Base-by-base conservation (phyloP, 2,329 filamentous ascomycete species). In the Ophiostoma ips region DNA sequence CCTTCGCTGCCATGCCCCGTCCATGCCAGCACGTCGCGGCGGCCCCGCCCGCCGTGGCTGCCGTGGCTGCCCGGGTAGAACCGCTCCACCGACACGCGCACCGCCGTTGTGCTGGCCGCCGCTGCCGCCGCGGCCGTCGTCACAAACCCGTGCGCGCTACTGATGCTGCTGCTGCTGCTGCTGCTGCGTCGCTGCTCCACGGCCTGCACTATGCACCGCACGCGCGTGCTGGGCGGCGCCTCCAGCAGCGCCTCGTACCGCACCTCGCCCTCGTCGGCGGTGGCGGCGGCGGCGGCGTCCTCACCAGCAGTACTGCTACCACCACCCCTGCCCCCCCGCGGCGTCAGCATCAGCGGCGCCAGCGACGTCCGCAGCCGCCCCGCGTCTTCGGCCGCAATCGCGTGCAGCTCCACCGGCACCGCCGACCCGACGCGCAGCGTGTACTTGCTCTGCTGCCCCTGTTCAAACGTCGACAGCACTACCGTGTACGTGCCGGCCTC, bases 391-490 rank as follows among this genome's bases (percentile, higher is more conserved):
- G 80, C 70, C 0, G 81, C 75, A 3, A 95, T 72, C 15, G 76
- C 73, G 8, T 67, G 68, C 5, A 94, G 62, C 1, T 64, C 59
- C 35, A 81, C 73, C 0, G 73, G 69, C 2, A 67, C 62, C 33
- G 83, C 81, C 44, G 81, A 80, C n/a, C 48, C 50, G n/a, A 95
- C 72, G 51, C 80, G 77, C 9, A 98, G 71, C 1, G 73, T 77
- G 60, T 94, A 96, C 46, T 73, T 72, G 3, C 84, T 85, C 1
- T 78, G 70, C 60, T 94, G 86, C 9, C 83, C 83, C 0, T 83
- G 75, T 55, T 94, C 87, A 62, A 94, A 96, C 0, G 90, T 94
- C 2, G 87, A 95, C 62, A 84, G 90, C 7, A 95, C 83, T 50
- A 95, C 73, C 0, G 87, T 95, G 64, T 96, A 98, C 0, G 72